Percentiles rank a stretch among this genome's conserved stretches.
Evolutionary conservation across 2,329 filamentous ascomycete genomes (phyloP).

Genomic region (Esteya vermicola): DNA sequence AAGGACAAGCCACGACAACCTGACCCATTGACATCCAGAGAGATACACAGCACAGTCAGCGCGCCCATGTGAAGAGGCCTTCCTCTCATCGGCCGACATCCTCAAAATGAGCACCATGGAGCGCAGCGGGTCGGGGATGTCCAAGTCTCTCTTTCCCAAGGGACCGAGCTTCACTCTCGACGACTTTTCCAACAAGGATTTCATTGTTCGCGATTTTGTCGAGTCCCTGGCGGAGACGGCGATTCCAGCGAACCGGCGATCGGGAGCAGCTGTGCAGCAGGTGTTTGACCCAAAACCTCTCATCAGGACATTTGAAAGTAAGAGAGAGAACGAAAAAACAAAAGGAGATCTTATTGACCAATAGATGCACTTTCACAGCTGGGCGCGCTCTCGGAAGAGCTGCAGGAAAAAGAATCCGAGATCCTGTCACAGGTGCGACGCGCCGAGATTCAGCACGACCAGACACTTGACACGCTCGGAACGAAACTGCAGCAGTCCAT

Average conservation of each 20-base stretch:
- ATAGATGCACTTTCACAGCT: constrained; percentile 53
- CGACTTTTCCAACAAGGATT: constrained; percentile 79
- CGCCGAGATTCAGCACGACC: constrained; percentile 82
- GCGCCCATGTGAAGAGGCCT: too few species aligned
- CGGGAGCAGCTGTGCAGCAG: constrained; percentile 45
- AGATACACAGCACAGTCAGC: not conserved
- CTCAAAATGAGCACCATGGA: too few species aligned
- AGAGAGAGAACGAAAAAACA: not conserved
- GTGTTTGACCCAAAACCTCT: constrained; percentile 90
- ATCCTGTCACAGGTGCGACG: constrained; percentile 77
- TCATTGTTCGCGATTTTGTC: constrained; percentile 96
- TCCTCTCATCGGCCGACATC: too few species aligned
- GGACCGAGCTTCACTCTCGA: constrained; percentile 77
- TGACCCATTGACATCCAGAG: not conserved
- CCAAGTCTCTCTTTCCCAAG: constrained; percentile 59
- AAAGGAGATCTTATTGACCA: not conserved
- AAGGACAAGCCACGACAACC: not conserved
- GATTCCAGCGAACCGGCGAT: constrained; percentile 66
- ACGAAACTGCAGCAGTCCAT: constrained; percentile 86
- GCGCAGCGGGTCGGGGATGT: constrained; percentile 26
- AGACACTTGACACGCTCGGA: constrained; percentile 77
- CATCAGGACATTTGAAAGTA: constrained; percentile 85
- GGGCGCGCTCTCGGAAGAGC: constrained; percentile 60
- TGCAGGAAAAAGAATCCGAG: constrained; percentile 84
- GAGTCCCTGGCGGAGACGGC: constrained; percentile 81